Evolutionary conservation across 768 basidiomycete genomes (phyloP).

Genomic region (Butyriboletus loyo): DNA sequence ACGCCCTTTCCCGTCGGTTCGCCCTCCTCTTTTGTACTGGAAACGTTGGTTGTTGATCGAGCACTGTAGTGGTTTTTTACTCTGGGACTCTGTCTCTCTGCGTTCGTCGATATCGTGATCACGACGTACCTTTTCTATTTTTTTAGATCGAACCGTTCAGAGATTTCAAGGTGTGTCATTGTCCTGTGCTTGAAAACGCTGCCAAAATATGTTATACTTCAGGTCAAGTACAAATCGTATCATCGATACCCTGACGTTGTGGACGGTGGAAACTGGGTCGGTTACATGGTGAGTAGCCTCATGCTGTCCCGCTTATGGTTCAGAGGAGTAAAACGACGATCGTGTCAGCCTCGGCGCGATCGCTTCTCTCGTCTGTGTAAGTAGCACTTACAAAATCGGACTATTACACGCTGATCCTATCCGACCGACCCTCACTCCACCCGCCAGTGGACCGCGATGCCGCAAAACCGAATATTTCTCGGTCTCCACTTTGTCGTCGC

Average conservation of each 20-base stretch:
- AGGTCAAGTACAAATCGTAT: conserved; percentile 20
- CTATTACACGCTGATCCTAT: background rate
- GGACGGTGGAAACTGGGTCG: conserved; percentile 24
- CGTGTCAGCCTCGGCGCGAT: conserved; percentile 12
- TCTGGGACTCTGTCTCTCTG: conserved; percentile 43
- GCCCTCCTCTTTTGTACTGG: background rate
- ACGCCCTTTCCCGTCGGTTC: conserved; percentile 9
- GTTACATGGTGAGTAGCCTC: conserved; percentile 15
- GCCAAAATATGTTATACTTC: background rate
- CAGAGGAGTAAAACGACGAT: background rate
- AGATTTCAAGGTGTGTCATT: conserved; percentile 32
- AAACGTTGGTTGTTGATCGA: background rate
- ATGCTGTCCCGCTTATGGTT: too few species aligned
- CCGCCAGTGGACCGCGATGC: conserved; percentile 19
- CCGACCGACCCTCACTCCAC: background rate
- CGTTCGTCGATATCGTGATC: conserved; percentile 45
- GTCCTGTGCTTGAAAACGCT: background rate
- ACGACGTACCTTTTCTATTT: conserved; percentile 42
- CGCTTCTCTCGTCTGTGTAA: conserved; percentile 19
- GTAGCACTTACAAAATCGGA: background rate
- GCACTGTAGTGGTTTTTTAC: conserved; percentile 44
- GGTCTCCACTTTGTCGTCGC: conserved; percentile 23
- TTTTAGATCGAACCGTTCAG: conserved; percentile 37
- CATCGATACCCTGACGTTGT: conserved; percentile 19
- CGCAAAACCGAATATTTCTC: conserved; percentile 24